Conservation (phyloP, 345 rosid genomes). For the Limnanthes douglasii region DNA sequence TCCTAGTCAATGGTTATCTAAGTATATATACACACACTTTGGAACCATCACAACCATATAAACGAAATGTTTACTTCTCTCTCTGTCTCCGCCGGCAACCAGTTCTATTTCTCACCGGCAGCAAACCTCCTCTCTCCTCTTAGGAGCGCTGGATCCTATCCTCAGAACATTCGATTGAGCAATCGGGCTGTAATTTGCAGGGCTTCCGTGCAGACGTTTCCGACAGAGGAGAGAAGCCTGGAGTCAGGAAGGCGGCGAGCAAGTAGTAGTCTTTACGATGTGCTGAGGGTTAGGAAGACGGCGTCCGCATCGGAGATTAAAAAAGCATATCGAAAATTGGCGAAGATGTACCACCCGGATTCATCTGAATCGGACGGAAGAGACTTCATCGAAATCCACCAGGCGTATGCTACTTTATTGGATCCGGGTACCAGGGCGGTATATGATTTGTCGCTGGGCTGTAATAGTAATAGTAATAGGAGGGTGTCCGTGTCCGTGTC, state of each 20-base stretch:
- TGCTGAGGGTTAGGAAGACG: slow-evolving; percentile 32
- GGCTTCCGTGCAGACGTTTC: slow-evolving; percentile 9
- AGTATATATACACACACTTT: no score
- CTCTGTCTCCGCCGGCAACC: no score
- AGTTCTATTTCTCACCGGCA: no score
- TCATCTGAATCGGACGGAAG: slow-evolving; percentile 34
- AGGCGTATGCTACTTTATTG: slow-evolving; percentile 58
- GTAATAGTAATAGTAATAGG: no score
- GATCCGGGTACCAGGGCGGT: slow-evolving; percentile 62
- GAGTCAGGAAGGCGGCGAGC: slow-evolving; percentile 14
- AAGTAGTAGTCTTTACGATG: slow-evolving; percentile 32
- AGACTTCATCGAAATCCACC: slow-evolving; percentile 53
- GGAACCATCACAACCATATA: no score
- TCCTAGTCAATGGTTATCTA: no score
- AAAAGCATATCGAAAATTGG: slow-evolving; percentile 49
- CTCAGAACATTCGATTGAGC: no score
- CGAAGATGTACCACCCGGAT: slow-evolving; percentile 53
- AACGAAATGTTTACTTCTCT: no score
- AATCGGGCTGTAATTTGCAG: no score
- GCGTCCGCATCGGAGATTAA: slow-evolving; percentile 55
- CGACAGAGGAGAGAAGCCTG: slow-evolving; percentile 10
- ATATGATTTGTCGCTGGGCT: slow-evolving; percentile 47
- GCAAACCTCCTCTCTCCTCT: no score
- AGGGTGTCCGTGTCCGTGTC: no score
- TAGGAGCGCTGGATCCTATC: no score